Base-by-base conservation (phyloP, 1,139 yeast genomes). In the Kurtzmaniella natalensis region DNA sequence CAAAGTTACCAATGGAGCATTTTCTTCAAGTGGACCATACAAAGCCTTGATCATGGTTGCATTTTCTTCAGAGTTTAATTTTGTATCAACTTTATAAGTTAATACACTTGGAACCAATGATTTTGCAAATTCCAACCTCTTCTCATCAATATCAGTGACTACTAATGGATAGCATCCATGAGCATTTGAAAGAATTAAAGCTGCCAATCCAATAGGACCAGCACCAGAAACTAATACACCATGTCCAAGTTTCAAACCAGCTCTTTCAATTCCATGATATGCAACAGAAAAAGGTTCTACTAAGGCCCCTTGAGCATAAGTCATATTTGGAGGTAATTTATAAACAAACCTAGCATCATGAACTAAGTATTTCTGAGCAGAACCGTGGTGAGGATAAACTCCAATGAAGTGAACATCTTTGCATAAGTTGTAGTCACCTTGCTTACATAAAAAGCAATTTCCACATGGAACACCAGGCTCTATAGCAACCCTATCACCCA, bases 401-500 rank as follows among this genome's bases (percentile, higher is more conserved):
- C 55, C 50, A 18, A 50, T 36, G 31, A 55, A 54, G 18, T 46
- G 50, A 30, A 51, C 57, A 17, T 49, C 46, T 22, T 38, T 37
- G 39, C 58, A 54, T 28, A 53, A 41, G 33, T 55, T 55, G 38
- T 50, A 51, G 35, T 55, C 47, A 28, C 60, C 59, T 30, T 48
- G 46, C 22, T 52, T 51, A 35, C 59, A 53, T 17, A 54, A 51
- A 31, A 51, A 55, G 33, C 67, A 62, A 32, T 53, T 45, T 14
- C 60, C 57, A 37, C 62, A 50, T 15, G 59, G 53, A 21, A 46
- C 37, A 36, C 47, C 55, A 18, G 61, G 59, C 40, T 55, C 60
- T 32, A 55, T 40, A 10, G 59, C 57, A 17, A 55, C 61, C 29
- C 50, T 43, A 36, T 56, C 59, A 20, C 60, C 59, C 22, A 47